Evolutionary conservation across 305 asterid species (phyloP), one percentile per base, ranked within the genome.

Genomic region (Solanum aculeatissimum): DNA sequence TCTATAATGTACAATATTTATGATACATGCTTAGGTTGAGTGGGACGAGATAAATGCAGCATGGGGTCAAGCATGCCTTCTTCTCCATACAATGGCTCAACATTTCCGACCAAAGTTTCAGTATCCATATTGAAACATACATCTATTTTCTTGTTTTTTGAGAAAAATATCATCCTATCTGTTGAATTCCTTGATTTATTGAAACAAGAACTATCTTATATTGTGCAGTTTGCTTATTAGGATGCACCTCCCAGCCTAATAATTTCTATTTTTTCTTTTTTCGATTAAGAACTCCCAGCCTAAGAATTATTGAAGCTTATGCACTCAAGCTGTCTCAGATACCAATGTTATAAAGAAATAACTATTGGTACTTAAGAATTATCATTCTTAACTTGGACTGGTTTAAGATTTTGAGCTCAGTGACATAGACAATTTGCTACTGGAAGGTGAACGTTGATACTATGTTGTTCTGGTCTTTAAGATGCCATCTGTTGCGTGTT

Each of bases 1-100:
- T 45, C 65, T 29, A 0, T 82, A 54, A 43, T 53, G 13, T 51
- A 49, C 13, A 51, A 53, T 54, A 53, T 29, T 53, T 32, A 12
- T 78, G 66, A 29, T 32, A 63, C 88, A 72, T 86, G 86, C 71
- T 83, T 83, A 97, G 99, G 99, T 97, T 86, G 99, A 97, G 89
- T 97, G 99, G 99, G 99, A 97, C 85, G 99, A 97, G 95, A 95
- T 97, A 91, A 95, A 97, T 93, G 99, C 99, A 85, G 99, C 99
- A 57, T 95, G 99, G 99, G 99, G 99, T 55, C 99, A 97, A 91
- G 98, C 99, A 70, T 97, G 99, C 89, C 98, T 97, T 88, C 98
- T 97, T 58, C 99, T 95, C 84, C 99, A 95, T 87, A 95, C 98
- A 19, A 97, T 97, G 99, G 98, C 98, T 88, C 98, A 97, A 71